phyloP scores from a whole-genome alignment of 768 basidiomycete genomes.

The Infundibulicybe gibba region DNA sequence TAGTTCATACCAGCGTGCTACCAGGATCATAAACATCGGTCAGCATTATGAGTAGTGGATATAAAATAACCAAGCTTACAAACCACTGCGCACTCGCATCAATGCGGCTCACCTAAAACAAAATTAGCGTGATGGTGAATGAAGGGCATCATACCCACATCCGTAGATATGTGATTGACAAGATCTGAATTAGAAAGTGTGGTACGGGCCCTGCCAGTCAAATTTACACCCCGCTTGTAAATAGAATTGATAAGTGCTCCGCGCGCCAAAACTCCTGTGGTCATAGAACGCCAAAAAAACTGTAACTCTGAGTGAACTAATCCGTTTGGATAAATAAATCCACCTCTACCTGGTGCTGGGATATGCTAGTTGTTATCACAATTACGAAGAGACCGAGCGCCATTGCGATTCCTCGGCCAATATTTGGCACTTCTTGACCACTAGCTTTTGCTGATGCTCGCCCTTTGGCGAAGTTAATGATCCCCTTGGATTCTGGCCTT shows the following conservation, averaged over 20 bases:
- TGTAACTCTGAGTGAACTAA: constrained; percentile 15
- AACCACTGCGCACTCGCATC: constrained; percentile 71
- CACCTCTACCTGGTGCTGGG: constrained; percentile 54
- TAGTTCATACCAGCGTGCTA: constrained; percentile 36
- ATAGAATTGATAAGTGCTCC: constrained; percentile 66
- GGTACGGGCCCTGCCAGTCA: constrained; percentile 65
- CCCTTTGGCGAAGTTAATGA: constrained; percentile 59
- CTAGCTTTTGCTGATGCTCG: constrained; percentile 34
- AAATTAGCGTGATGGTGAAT: too few relatives aligned
- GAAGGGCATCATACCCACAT: constrained; percentile 36
- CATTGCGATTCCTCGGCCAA: constrained; percentile 60
- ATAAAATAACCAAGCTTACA: constrained; percentile 35
- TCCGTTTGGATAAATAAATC: neutral
- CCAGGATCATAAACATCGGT: neutral
- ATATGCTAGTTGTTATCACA: constrained; percentile 50
- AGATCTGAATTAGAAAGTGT: constrained; percentile 57
- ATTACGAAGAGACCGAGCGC: constrained; percentile 48
- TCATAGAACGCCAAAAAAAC: constrained; percentile 74
- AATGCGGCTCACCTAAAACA: constrained; percentile 44
- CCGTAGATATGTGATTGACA: constrained; percentile 61
- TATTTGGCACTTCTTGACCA: constrained; percentile 27
- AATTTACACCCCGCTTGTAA: constrained; percentile 63
- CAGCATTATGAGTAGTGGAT: neutral
- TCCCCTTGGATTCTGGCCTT: constrained; percentile 28
- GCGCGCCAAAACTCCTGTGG: constrained; percentile 60